These are phyloP conservation scores for Penicillium mononematosum DNA, from an alignment of 495 filamentous ascomycete species.

Conservation along the genomic window DNA sequence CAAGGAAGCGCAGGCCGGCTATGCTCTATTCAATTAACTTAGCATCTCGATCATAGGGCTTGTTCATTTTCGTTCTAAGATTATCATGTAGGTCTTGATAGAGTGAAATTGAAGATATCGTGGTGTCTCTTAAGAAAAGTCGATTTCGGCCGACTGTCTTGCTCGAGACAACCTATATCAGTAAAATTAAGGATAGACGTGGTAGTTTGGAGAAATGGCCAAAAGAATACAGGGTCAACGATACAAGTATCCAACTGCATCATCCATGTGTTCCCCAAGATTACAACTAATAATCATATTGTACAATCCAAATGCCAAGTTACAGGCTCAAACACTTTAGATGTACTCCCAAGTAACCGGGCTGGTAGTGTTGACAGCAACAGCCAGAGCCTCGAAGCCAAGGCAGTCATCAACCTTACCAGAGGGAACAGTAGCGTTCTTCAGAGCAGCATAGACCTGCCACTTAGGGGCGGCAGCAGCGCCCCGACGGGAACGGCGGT, in stretches of 20 bases:
- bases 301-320: neutral
- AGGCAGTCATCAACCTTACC: slow-evolving; percentile 35
- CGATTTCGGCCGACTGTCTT: neutral
- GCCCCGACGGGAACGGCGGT: slow-evolving; percentile 9
- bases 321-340: slow-evolving; percentile 17
- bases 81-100: too few relatives aligned
- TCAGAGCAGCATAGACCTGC: slow-evolving; percentile 38
- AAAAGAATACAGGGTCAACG: neutral
- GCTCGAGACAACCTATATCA: neutral
- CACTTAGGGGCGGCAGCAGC: slow-evolving; percentile 21
- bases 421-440: slow-evolving; percentile 36
- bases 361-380: slow-evolving; percentile 12
- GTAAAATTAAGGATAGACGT: neutral
- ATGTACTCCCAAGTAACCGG: slow-evolving; percentile 37
- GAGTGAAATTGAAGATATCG: too few relatives aligned
- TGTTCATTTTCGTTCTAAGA: too few relatives aligned
- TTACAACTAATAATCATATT: neutral
- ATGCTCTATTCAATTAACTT: too few relatives aligned
- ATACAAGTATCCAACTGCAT: neutral
- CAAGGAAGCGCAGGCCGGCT: too few relatives aligned
- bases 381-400: slow-evolving; percentile 32
- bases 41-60: too few relatives aligned
- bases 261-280: neutral
- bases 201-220: neutral
- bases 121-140: too few relatives aligned